Evolutionary conservation across 495 filamentous ascomycete genomes (phyloP).

Genomic region (Opeltia flavorubescens): DNA sequence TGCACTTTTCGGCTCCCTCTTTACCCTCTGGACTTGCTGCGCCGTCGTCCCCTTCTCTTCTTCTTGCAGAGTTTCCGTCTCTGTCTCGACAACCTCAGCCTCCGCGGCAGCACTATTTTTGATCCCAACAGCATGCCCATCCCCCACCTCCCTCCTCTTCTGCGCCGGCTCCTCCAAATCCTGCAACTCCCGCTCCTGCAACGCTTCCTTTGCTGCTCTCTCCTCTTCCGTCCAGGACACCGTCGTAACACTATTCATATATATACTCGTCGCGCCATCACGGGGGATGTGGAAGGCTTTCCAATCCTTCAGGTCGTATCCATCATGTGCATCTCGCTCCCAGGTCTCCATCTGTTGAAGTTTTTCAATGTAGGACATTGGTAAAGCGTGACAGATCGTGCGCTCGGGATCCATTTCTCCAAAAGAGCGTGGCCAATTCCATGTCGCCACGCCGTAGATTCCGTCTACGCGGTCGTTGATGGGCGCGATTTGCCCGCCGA

Average conservation of each 20-base stretch:
- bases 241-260: conserved; percentile 16
- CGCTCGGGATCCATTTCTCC: conserved; percentile 6
- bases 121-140: neutral
- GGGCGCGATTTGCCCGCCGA: conserved; percentile 11
- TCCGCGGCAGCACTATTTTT: neutral
- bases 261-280: conserved; percentile 9
- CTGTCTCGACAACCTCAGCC: neutral
- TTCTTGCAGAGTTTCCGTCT: neutral
- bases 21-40: neutral
- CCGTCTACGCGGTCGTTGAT: conserved; percentile 14
- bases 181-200: conserved; percentile 3
- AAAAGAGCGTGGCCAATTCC: conserved; percentile 11
- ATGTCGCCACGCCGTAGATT: conserved; percentile 9
- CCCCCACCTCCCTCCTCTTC: conserved; percentile 9
- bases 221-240: conserved; percentile 8
- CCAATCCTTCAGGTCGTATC: conserved; percentile 6
- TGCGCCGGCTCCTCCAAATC: conserved; percentile 10
- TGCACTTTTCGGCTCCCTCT: neutral
- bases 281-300: conserved; percentile 9
- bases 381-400: conserved; percentile 11
- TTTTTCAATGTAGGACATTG: conserved; percentile 13
- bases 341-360: conserved; percentile 14
- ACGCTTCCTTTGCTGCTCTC: conserved; percentile 7
- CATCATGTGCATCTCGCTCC: conserved; percentile 3
- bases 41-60: neutral